Conservation (phyloP, 257 asterid species). For the Rehmannia glutinosa region DNA sequence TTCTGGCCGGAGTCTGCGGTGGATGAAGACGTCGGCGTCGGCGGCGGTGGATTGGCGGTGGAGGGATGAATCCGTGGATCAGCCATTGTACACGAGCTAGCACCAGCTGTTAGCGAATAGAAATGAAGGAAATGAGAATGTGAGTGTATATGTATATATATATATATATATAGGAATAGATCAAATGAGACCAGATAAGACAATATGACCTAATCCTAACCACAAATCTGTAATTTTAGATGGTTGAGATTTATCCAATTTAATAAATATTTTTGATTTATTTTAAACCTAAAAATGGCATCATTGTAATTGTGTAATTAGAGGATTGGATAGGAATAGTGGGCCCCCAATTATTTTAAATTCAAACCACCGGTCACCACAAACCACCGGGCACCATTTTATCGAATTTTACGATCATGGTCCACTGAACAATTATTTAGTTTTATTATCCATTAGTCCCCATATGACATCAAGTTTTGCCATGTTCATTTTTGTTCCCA, state of each 20-base stretch:
- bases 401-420: background rate
- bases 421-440: background rate
- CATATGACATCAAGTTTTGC: background rate
- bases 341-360: too few relatives aligned
- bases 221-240: too few relatives aligned
- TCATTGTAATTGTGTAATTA: too few relatives aligned
- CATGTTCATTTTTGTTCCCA: background rate
- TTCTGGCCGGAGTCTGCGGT: slow-evolving; percentile 15
- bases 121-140: background rate
- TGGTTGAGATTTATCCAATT: too few relatives aligned
- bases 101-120: background rate
- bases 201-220: too few relatives aligned
- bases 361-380: too few relatives aligned
- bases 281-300: too few relatives aligned
- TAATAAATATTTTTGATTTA: too few relatives aligned
- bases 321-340: too few relatives aligned
- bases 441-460: background rate
- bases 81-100: slow-evolving; percentile 15
- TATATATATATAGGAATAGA: too few relatives aligned
- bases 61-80: slow-evolving; percentile 39
- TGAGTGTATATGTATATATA: too few relatives aligned
- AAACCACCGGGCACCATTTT: background rate
- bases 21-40: slow-evolving; percentile 15
- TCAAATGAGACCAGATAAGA: too few relatives aligned
- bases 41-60: slow-evolving; percentile 13